phyloP scores from a whole-genome alignment of 106 monocot species.

The Acorus gramineus region DNA sequence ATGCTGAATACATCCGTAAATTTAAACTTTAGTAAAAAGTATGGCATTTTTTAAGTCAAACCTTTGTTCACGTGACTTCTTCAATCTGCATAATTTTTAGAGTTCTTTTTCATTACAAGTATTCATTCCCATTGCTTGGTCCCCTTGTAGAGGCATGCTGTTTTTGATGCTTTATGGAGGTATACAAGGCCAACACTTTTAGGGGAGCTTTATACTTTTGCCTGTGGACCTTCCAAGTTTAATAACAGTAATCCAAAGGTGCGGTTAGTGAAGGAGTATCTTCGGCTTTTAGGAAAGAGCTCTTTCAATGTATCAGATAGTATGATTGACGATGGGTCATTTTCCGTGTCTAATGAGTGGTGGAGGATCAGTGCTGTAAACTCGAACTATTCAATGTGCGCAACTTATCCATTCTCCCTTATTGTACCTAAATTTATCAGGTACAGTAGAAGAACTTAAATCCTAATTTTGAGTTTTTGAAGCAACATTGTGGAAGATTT shows the following conservation, averaged over 20 bases:
- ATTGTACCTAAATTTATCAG: slow-evolving; percentile 81
- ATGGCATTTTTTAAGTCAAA: too few species aligned
- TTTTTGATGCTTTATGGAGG: slow-evolving; percentile 61
- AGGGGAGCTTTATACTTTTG: slow-evolving; percentile 76
- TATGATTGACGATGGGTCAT: slow-evolving; percentile 25
- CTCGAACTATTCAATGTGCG: slow-evolving; percentile 48
- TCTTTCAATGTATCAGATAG: slow-evolving; percentile 16
- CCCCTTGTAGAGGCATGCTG: slow-evolving; percentile 55
- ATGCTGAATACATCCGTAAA: too few species aligned
- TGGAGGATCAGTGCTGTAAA: slow-evolving; percentile 78
- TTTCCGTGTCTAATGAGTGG: slow-evolving; percentile 42
- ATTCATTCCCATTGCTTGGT: background rate
- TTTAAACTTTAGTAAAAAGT: too few species aligned
- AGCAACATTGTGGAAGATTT: too few species aligned
- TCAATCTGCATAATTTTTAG: background rate
- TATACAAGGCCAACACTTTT: slow-evolving; percentile 52
- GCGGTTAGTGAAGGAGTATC: slow-evolving; percentile 67
- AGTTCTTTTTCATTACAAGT: slow-evolving; percentile 1
- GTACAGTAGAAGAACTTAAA: slow-evolving; percentile 12
- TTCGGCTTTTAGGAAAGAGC: slow-evolving; percentile 57
- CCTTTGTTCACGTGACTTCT: too few species aligned
- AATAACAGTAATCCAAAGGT: slow-evolving; percentile 48
- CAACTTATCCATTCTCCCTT: slow-evolving; percentile 81
- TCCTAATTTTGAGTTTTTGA: too few species aligned
- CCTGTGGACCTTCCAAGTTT: slow-evolving; percentile 63